phyloP scores from a whole-genome alignment of 1,139 yeast species.

The Nakaseomyces uthaithaninus region DNA sequence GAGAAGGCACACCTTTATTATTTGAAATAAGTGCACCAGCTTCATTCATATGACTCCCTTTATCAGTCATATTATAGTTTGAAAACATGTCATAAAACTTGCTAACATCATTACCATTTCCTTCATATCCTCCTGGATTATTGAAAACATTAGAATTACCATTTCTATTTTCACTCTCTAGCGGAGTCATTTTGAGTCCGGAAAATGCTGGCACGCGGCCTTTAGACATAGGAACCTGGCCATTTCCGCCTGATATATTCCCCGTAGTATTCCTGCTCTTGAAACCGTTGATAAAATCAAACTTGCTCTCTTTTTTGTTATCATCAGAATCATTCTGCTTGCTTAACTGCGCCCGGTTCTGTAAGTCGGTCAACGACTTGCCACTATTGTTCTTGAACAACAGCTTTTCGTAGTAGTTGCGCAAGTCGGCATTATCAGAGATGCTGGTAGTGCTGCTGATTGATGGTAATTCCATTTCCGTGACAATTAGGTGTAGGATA shows the following conservation, averaged over 20 bases:
- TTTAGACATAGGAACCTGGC: conserved; percentile 1
- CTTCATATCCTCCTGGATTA: background rate
- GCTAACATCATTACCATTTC: background rate
- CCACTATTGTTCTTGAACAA: conserved; percentile 30
- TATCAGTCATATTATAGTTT: background rate
- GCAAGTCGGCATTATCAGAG: conserved; percentile 30
- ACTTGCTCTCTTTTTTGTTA: conserved; percentile 8
- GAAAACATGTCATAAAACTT: conserved; percentile 4
- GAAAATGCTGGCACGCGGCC: conserved; percentile 11
- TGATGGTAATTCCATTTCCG: conserved; percentile 25
- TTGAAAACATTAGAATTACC: background rate
- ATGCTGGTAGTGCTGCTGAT: conserved; percentile 31
- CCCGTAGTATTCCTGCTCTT: conserved; percentile 8
- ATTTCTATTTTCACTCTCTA: background rate
- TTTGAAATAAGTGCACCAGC: no score
- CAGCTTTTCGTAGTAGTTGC: conserved; percentile 30
- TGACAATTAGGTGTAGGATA: no score
- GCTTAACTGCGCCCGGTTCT: conserved; percentile 13
- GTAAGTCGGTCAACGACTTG: conserved; percentile 29
- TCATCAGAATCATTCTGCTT: conserved; percentile 10
- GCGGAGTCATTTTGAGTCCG: conserved; percentile 10
- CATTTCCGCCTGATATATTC: conserved; percentile 3
- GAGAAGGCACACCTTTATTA: no score
- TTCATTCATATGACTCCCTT: background rate
- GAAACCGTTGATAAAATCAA: conserved; percentile 27